A percentile compares a stretch with the other conserved stretches of the same genome.
phyloP scores from a whole-genome alignment of 2,329 filamentous ascomycete genomes.

The Chaetomiaceae sp. region DNA sequence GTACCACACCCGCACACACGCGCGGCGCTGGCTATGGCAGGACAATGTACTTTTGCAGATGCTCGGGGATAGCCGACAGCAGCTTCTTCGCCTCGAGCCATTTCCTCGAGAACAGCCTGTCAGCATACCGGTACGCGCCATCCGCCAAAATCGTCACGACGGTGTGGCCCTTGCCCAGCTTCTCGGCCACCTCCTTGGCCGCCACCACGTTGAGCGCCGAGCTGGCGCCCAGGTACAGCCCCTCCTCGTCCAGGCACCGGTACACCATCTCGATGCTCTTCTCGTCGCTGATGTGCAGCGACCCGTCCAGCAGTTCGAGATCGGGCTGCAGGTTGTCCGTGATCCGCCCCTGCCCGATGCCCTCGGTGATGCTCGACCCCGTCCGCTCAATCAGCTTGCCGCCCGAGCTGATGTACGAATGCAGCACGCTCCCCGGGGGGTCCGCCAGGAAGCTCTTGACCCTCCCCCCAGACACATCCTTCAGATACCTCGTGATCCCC shows the following conservation, averaged over 20 bases:
- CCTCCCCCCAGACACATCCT: slow-evolving; percentile 69
- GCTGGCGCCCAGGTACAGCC: slow-evolving; percentile 89
- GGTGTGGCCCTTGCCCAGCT: slow-evolving; percentile 80
- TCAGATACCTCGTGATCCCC: slow-evolving; percentile 82
- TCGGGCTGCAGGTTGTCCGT: slow-evolving; percentile 93
- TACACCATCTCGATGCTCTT: slow-evolving; percentile 98
- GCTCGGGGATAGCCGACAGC: slow-evolving; percentile 73
- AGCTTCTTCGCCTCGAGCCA: slow-evolving; percentile 89
- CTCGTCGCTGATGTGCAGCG: slow-evolving; percentile 80
- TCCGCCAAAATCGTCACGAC: slow-evolving; percentile 94
- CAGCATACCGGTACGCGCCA: slow-evolving; percentile 95
- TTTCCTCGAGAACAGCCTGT: slow-evolving; percentile 83
- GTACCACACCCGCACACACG: slow-evolving; percentile 1
- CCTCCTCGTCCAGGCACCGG: slow-evolving; percentile 90
- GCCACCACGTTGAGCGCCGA: slow-evolving; percentile 93
- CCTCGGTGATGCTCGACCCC: slow-evolving; percentile 91
- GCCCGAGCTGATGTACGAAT: slow-evolving; percentile 83
- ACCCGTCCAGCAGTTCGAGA: slow-evolving; percentile 77
- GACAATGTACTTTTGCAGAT: slow-evolving; percentile 90
- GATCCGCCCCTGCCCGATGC: slow-evolving; percentile 91
- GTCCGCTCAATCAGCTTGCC: slow-evolving; percentile 76
- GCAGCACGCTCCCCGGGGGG: slow-evolving; percentile 87
- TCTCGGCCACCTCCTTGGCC: slow-evolving; percentile 88
- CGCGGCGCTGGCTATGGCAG: slow-evolving; percentile 53
- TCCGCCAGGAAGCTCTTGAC: slow-evolving; percentile 91